These are phyloP conservation scores for Vigna nakashimae DNA, from an alignment of 306 rosid genomes.

Conservation along the genomic window DNA sequence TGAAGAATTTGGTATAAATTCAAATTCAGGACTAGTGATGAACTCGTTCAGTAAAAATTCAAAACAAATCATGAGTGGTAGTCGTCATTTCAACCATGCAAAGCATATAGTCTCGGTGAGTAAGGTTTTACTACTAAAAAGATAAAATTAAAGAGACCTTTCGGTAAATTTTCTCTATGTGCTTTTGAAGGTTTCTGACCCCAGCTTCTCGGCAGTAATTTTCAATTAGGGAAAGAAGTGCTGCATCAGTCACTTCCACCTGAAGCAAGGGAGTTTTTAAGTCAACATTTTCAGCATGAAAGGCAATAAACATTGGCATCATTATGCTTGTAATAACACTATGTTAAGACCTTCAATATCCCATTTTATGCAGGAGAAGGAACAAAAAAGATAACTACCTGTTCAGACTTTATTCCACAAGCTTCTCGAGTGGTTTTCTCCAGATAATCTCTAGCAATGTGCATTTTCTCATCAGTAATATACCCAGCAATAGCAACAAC, in stretches of 20 bases:
- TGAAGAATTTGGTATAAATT: conserved; percentile 34
- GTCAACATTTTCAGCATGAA: conserved; percentile 30
- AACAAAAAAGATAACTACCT: conserved; percentile 52
- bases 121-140: not conserved
- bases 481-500: conserved; percentile 94
- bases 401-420: conserved; percentile 90
- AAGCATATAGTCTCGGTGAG: not conserved
- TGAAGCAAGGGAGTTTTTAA: conserved; percentile 48
- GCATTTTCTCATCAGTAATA: conserved; percentile 97
- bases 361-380: conserved; percentile 32
- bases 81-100: conserved; percentile 27
- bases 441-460: conserved; percentile 96
- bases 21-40: conserved; percentile 29
- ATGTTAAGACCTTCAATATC: conserved; percentile 9
- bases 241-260: conserved; percentile 87
- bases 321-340: conserved; percentile 25
- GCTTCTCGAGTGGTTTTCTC: conserved; percentile 96
- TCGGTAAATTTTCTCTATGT: conserved; percentile 89
- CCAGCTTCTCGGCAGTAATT: conserved; percentile 95
- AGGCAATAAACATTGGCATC: conserved; percentile 20
- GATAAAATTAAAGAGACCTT: conserved; percentile 64
- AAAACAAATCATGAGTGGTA: conserved; percentile 17
- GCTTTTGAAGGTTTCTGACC: conserved; percentile 95
- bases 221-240: conserved; percentile 88
- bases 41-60: conserved; percentile 4